A percentile compares a stretch with the other conserved stretches of the same genome.
phyloP scores from a whole-genome alignment of 2,329 filamentous ascomycete species.

The Niveomyces coronatus region DNA sequence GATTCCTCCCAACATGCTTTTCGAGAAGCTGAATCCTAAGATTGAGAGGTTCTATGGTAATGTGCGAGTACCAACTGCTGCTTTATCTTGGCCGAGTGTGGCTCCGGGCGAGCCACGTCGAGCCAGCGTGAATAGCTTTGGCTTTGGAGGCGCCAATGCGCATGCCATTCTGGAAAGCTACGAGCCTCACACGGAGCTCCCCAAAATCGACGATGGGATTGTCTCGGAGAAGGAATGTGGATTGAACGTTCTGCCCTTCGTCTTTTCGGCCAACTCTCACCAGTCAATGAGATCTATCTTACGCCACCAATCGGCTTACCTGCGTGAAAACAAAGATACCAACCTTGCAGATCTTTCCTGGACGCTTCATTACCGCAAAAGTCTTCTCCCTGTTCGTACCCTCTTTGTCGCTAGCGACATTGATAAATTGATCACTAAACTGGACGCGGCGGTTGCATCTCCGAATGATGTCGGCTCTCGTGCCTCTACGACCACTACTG shows the following conservation, averaged over 20 bases:
- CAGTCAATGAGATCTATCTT: slow-evolving; percentile 2
- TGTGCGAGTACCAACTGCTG: slow-evolving; percentile 10
- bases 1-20: slow-evolving; percentile 16
- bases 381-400: background rate
- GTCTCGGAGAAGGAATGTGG: background rate
- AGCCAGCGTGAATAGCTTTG: slow-evolving; percentile 18
- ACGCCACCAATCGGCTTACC: background rate
- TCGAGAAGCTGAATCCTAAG: slow-evolving; percentile 14
- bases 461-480: background rate
- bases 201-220: background rate
- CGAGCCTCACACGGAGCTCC: background rate
- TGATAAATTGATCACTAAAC: no score
- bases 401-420: background rate
- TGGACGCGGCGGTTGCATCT: no score
- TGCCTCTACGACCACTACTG: background rate
- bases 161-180: slow-evolving; percentile 16
- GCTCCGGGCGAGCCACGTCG: background rate
- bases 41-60: slow-evolving; percentile 14
- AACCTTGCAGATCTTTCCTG: background rate
- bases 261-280: slow-evolving; percentile 13
- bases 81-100: slow-evolving; percentile 12
- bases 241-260: slow-evolving; percentile 11
- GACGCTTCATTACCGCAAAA: background rate
- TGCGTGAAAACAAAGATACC: background rate
- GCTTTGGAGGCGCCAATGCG: slow-evolving; percentile 18